Percentiles rank a stretch among this genome's conserved stretches.
Evolutionary conservation across 2,329 filamentous ascomycete genomes (phyloP).

Genomic region (Colletotrichum trifolii): DNA sequence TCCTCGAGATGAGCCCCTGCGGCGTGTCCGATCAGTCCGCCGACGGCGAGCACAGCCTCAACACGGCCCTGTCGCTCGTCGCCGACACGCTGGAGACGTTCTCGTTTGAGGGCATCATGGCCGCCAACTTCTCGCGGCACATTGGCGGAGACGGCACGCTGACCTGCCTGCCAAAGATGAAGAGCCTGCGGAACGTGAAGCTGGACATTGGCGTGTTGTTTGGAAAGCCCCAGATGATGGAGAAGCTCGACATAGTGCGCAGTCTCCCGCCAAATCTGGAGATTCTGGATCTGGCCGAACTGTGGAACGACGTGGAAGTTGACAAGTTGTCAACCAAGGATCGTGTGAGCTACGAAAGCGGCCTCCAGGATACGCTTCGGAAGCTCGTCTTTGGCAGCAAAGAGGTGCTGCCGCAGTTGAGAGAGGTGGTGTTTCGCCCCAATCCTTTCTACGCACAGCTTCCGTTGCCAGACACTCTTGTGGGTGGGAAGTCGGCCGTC

Average conservation of each 20-base stretch:
- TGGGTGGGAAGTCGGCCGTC: conserved; percentile 8
- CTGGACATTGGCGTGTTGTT: conserved; percentile 30
- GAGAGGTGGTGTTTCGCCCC: conserved; percentile 30
- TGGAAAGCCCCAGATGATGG: conserved; percentile 17
- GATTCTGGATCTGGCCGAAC: conserved; percentile 29
- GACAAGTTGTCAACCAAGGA: conserved; percentile 17
- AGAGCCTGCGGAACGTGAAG: conserved; percentile 28
- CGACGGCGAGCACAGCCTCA: conserved; percentile 35
- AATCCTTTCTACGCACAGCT: conserved; percentile 32
- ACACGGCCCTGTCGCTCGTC: conserved; percentile 27
- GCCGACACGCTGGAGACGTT: conserved; percentile 31
- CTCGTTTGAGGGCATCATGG: conserved; percentile 30
- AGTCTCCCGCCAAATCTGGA: conserved; percentile 12
- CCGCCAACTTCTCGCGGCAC: conserved; percentile 30
- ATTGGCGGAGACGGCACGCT: conserved; percentile 32
- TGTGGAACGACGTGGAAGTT: conserved; percentile 32
- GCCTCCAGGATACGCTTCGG: conserved; percentile 46
- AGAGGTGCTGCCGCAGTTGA: conserved; percentile 18
- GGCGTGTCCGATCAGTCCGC: conserved; percentile 30
- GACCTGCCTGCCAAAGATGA: conserved; percentile 29
- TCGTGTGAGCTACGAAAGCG: conserved; percentile 41
- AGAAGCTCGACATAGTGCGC: conserved; percentile 10
- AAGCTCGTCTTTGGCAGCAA: conserved; percentile 44
- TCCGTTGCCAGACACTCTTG: conserved; percentile 24
- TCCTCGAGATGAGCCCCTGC: conserved; percentile 33